These are phyloP conservation scores for Aspergillus coremiiformis DNA, from an alignment of 495 filamentous ascomycete species.

Conservation along the genomic window DNA sequence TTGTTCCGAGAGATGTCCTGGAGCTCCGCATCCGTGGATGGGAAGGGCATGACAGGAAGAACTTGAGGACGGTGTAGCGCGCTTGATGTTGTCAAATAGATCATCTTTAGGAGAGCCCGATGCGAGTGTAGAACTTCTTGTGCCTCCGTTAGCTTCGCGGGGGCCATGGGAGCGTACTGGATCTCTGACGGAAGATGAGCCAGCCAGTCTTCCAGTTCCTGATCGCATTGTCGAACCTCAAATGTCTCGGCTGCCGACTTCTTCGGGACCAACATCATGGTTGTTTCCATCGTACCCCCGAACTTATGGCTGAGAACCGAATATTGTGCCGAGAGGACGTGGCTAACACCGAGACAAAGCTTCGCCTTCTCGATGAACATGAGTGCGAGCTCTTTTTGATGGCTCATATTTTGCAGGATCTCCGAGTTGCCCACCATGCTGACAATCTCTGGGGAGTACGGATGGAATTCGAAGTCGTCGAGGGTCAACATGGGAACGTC, in stretches of 20 bases:
- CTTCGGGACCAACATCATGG: slow-evolving; percentile 84
- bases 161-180: slow-evolving; percentile 46
- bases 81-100: slow-evolving; percentile 79
- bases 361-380: slow-evolving; percentile 91
- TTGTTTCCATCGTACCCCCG: slow-evolving; percentile 66
- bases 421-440: slow-evolving; percentile 59
- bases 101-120: slow-evolving; percentile 75
- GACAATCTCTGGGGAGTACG: slow-evolving; percentile 54
- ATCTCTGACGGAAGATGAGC: slow-evolving; percentile 60
- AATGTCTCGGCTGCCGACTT: slow-evolving; percentile 71
- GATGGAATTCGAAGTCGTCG: slow-evolving; percentile 73
- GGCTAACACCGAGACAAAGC: slow-evolving; percentile 77
- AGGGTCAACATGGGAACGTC: slow-evolving; percentile 81
- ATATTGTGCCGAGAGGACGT: slow-evolving; percentile 79
- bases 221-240: slow-evolving; percentile 64
- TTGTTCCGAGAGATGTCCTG: slow-evolving; percentile 74
- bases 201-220: slow-evolving; percentile 65
- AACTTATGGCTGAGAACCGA: slow-evolving; percentile 79
- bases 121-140: slow-evolving; percentile 61
- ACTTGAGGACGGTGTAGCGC: slow-evolving; percentile 85
- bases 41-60: slow-evolving; percentile 59
- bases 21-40: slow-evolving; percentile 50
- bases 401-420: slow-evolving; percentile 53
- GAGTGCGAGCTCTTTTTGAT: slow-evolving; percentile 66
- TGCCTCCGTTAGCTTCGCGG: slow-evolving; percentile 38